A percentile compares a stretch with the other conserved stretches of the same genome.
Conservation (phyloP, 2,329 filamentous ascomycete species). For the Aureobasidium pullulans region DNA sequence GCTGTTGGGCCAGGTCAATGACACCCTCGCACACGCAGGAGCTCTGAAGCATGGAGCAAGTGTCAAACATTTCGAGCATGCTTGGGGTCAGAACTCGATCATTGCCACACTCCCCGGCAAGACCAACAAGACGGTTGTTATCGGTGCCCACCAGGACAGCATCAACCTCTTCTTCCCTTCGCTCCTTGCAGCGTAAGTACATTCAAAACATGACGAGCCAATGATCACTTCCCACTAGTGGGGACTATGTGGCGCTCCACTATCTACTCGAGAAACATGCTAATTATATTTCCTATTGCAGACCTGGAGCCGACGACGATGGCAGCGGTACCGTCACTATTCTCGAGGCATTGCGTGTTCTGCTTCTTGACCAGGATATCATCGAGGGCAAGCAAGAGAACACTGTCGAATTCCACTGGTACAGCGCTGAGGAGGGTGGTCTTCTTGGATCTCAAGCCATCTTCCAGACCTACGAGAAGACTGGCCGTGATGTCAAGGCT, state of each 20-base stretch:
- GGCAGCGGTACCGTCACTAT: conserved; percentile 71
- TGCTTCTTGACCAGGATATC: conserved; percentile 64
- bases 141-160: conserved; percentile 90
- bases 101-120: conserved; percentile 87
- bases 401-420: conserved; percentile 96
- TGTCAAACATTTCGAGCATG: conserved; percentile 68
- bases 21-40: conserved; percentile 63
- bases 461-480: conserved; percentile 71
- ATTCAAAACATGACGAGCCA: no score
- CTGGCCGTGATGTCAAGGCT: conserved; percentile 71
- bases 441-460: conserved; percentile 83
- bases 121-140: conserved; percentile 74
- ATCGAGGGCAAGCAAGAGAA: conserved; percentile 64
- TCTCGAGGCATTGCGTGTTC: conserved; percentile 76
- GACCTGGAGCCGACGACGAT: conserved; percentile 88
- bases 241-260: no score
- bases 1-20: conserved; percentile 68
- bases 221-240: no score
- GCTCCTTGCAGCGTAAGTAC: conserved; percentile 56
- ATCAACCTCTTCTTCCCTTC: conserved; percentile 89
- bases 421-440: conserved; percentile 82
- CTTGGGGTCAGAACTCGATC: conserved; percentile 84
- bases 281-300: no score
- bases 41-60: conserved; percentile 59
- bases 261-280: no score